Percentiles rank a stretch among this genome's conserved stretches.
Conservation (phyloP, 345 rosid genomes). For the Populus nigra region DNA sequence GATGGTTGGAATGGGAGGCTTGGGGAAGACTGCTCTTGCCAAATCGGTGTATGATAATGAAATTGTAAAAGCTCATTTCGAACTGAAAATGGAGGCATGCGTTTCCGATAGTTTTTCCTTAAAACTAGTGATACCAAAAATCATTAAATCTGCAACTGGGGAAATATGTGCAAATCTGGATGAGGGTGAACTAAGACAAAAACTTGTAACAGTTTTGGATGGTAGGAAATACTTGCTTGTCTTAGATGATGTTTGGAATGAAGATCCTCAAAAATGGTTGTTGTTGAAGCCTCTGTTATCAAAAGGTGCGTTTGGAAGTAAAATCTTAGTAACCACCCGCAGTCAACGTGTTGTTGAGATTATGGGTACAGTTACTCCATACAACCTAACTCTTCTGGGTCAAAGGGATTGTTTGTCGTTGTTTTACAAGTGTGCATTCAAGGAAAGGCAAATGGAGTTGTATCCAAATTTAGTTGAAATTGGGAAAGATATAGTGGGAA, state of each 20-base stretch:
- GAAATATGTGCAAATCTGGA: too few species aligned
- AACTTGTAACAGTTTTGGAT: not conserved
- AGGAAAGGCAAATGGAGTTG: not conserved
- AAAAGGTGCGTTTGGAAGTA: slow-evolving; percentile 7
- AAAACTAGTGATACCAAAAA: too few species aligned
- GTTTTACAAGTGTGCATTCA: slow-evolving; percentile 28
- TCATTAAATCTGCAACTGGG: too few species aligned
- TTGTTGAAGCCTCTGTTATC: not conserved
- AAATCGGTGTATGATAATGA: too few species aligned
- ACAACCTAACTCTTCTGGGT: slow-evolving; percentile 6
- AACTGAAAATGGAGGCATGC: too few species aligned
- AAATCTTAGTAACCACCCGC: slow-evolving; percentile 19
- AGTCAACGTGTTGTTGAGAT: slow-evolving; percentile 4
- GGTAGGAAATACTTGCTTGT: not conserved
- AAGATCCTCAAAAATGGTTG: too few species aligned
- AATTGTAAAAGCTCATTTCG: too few species aligned
- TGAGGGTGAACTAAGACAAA: not conserved
- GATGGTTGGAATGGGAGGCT: too few species aligned
- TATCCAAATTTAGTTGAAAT: slow-evolving; percentile 3
- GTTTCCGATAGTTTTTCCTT: too few species aligned
- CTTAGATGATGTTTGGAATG: slow-evolving; percentile 8
- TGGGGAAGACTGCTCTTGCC: too few species aligned
- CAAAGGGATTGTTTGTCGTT: slow-evolving; percentile 18
- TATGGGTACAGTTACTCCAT: not conserved
- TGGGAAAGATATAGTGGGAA: slow-evolving; percentile 25